Evolutionary conservation across 352 stramenopile genomes (phyloP), one percentile per base, ranked within the genome.

Genomic region (Albugo laibachii): DNA sequence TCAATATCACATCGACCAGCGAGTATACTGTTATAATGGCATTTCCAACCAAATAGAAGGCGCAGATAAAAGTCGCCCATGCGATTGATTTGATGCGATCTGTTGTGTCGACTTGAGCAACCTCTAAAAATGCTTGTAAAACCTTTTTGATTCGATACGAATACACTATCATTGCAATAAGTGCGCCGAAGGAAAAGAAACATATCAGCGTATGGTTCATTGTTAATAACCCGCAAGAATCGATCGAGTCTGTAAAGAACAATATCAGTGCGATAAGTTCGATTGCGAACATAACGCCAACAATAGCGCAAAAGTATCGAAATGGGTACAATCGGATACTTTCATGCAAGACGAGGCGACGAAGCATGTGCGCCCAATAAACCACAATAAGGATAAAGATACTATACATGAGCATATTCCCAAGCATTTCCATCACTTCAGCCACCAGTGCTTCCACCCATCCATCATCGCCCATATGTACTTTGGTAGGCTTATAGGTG

Each of bases 361-460:
- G 94, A 31, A 98, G 65, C 73, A 98, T 96, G 61, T 98, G 88
- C 5, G 93, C 87, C 93, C 93, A 98, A 66, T 96, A 97, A 18
- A 98, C 89, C 39, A 97, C 67, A 62, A 97, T 97, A 14, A 98
- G 75, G 52, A 98, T 93, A 54, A 98, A 97, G 57, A 98, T 94
- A 48, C 79, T 91, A 65, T 97, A 97, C 21, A 98, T 67, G n/a
- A 92, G 67, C 42, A 97, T 73, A 15, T 83, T 95, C 38, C 93
- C 93, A 6, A 92, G 48, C 27, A 87, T 80, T 44, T 97, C 64
- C 10, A 96, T 65, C 31, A 85, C 53, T 52, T 97, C 89, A 1
- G 73, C 79, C 13, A 83, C 27, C 15, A 96, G 78, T 36, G 85
- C 81, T 46, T 76, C 47, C 13, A 52, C 47, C 65, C 61, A 84